These are phyloP conservation scores for Rosa rugosa DNA, from an alignment of 306 rosid species.

Conservation along the genomic window DNA sequence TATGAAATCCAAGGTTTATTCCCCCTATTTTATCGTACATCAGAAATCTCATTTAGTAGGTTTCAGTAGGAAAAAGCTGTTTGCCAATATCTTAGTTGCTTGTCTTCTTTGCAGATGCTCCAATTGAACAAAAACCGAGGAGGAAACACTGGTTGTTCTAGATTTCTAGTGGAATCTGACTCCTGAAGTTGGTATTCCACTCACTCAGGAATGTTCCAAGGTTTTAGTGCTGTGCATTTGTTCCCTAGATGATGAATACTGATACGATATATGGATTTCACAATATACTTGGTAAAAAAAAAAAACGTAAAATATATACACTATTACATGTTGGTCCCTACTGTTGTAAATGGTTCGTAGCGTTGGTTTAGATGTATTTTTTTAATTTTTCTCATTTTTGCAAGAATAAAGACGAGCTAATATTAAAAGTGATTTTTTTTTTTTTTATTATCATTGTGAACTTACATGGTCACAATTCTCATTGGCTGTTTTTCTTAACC, in stretches of 20 bases:
- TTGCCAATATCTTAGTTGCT: constrained; percentile 22
- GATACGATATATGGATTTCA: neutral
- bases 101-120: constrained; percentile 51
- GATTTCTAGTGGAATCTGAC: constrained; percentile 43
- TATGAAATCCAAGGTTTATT: constrained; percentile 59
- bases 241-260: neutral
- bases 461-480: neutral
- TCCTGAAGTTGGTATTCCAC: constrained; percentile 20
- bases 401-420: constrained; percentile 2
- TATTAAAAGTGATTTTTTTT: neutral
- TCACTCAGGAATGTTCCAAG: constrained; percentile 4
- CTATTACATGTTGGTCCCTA: neutral
- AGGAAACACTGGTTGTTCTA: constrained; percentile 89
- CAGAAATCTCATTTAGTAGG: neutral
- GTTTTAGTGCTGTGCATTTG: constrained; percentile 17
- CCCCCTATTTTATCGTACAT: neutral
- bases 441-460: neutral
- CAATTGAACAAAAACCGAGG: constrained; percentile 60
- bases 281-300: neutral
- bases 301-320: neutral
- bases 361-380: neutral
- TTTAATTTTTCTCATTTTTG: constrained; percentile 14
- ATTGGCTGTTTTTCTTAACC: neutral
- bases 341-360: neutral
- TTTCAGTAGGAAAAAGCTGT: constrained; percentile 2